These are phyloP conservation scores for Raddia distichophylla DNA, from an alignment of 176 grass and related monocot species.

Conservation along the genomic window DNA sequence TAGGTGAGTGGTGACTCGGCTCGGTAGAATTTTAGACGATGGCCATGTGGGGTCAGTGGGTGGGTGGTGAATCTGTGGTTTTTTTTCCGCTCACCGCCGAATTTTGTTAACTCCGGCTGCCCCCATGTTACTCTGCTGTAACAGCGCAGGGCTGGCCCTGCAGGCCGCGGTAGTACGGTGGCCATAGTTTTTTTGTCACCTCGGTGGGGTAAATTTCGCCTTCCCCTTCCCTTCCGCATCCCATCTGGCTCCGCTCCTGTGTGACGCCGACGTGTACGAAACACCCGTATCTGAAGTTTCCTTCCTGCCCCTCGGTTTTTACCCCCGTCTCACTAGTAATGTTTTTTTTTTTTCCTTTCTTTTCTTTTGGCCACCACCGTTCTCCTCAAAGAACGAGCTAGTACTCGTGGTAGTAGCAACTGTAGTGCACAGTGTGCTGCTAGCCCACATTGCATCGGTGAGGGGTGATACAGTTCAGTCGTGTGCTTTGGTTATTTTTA, in stretches of 20 bases:
- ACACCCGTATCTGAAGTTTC: slow-evolving; percentile 51
- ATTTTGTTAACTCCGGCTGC: slow-evolving; percentile 10
- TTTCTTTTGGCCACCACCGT: neutral
- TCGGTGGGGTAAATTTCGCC: slow-evolving; percentile 43
- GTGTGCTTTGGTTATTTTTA: neutral
- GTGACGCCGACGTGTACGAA: slow-evolving; percentile 61
- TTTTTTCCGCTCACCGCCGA: neutral
- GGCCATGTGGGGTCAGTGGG: neutral
- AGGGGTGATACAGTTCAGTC: neutral
- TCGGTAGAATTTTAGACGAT: neutral
- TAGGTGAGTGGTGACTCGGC: slow-evolving; percentile 23
- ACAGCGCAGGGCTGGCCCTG: neutral
- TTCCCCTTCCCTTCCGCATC: neutral
- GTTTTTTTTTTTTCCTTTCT: neutral
- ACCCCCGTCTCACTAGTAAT: neutral
- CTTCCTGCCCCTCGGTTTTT: slow-evolving; percentile 11
- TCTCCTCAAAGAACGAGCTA: slow-evolving; percentile 27
- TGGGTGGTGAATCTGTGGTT: neutral
- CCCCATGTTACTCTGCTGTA: slow-evolving; percentile 49
- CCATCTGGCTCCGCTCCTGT: neutral
- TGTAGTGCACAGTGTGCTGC: too few species aligned
- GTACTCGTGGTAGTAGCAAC: neutral
- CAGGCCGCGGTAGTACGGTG: slow-evolving; percentile 45
- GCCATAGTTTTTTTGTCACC: slow-evolving; percentile 19
- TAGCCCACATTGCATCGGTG: neutral